Base-by-base conservation (phyloP, 2,329 filamentous ascomycete genomes). In the Claviceps pusilla region DNA sequence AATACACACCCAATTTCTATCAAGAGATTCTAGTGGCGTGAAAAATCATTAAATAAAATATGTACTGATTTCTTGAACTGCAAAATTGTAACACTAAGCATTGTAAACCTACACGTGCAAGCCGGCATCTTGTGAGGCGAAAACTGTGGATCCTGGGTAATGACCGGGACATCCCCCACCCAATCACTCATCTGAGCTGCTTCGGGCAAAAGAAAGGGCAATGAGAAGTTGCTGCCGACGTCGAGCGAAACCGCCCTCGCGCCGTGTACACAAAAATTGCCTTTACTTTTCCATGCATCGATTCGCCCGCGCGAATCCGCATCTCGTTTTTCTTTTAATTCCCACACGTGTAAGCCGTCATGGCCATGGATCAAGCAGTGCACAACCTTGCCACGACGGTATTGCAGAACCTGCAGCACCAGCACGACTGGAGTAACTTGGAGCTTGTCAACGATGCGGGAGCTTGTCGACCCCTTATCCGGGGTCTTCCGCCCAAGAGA, bases 391-490 rank as follows among this genome's bases (percentile, higher is more conserved):
- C 68, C 12, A 55, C 61, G 14, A 62, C 80, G 51, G 81, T 90
- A 51, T 72, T 80, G 53, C 78, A 84, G 66, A 89, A 90, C 66
- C 78, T 93, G 50, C 74, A 79, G 60, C 75, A 86, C 65, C 85
- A 90, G 66, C 87, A 91, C 67, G 78, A 83, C 64, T 93, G 87
- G 87, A 79, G 77, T 28, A 66, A 74, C 28, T 68, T 90, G 48
- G 68, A 75, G 50, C 63, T 80, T 24, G 76, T 84, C 66, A 74
- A 68, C 70, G 62, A 56, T 69, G 59, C 60, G n/a, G 65, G 63
- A 48, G 62, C 64, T 10, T 71, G 77, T 1, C 77, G 86, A 24
- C 80, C 82, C 6, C 67, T 91, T 52, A 75, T 93, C 55, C 83
- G 80, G 28, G 87, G 87, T 31, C 70, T 90, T 3, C 86, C 87